Evolutionary conservation across 2,329 filamentous ascomycete species (phyloP).

Genomic region (Talaromyces rugulosus): DNA sequence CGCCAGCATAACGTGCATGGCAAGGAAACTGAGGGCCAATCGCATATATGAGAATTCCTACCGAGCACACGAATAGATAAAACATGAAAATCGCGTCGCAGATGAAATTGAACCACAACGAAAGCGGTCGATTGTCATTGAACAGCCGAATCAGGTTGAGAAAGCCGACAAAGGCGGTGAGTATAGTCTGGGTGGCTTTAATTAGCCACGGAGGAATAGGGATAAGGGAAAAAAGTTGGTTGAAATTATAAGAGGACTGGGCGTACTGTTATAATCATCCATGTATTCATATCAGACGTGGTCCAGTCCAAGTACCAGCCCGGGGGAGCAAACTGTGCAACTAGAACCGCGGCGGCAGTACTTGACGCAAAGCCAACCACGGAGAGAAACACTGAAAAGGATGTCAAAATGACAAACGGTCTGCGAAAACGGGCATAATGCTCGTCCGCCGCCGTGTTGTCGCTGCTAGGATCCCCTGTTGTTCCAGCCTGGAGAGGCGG

Average conservation of each 20-base stretch:
- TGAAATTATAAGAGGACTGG: not conserved
- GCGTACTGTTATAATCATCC: not conserved
- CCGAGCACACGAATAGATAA: not conserved
- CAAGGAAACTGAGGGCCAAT: not conserved
- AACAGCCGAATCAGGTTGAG: not conserved
- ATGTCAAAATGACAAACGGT: not conserved
- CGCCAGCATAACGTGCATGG: not conserved
- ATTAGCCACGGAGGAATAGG: not conserved
- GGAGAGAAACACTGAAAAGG: not conserved
- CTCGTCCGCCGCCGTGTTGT: not conserved
- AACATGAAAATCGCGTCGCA: not conserved
- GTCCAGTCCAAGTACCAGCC: not conserved
- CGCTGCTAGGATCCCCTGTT: not conserved
- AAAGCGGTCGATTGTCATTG: not conserved
- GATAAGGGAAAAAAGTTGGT: not conserved
- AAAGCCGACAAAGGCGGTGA: not conserved
- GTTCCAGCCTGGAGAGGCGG: not conserved
- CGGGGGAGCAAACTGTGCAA: not conserved
- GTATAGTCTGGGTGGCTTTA: not conserved
- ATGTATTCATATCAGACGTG: too few relatives aligned
- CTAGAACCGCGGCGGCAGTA: not conserved
- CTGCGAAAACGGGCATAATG: not conserved
- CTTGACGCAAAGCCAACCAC: not conserved
- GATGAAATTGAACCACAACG: not conserved
- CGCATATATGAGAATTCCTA: not conserved